Percentiles rank a stretch among this genome's conserved stretches.
Evolutionary conservation across 176 grass and related monocot genomes (phyloP).

Genomic region (Miscanthus lutarioriparius): DNA sequence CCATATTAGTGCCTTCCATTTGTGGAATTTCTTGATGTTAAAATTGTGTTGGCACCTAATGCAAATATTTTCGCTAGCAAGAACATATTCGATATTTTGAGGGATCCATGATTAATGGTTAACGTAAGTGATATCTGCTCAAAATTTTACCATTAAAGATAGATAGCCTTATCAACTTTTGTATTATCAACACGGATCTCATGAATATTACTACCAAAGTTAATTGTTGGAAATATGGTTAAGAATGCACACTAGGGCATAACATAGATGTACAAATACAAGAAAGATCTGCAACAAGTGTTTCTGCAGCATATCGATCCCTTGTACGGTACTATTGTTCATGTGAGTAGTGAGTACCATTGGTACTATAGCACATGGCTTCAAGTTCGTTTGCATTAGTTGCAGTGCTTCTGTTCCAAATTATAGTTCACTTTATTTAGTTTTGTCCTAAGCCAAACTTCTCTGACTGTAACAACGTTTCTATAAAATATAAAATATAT

Average conservation of each 20-base stretch:
- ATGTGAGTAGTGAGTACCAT: neutral
- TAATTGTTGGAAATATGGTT: neutral
- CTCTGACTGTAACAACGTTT: neutral
- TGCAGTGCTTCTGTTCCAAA: neutral
- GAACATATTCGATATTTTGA: neutral
- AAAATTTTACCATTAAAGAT: neutral
- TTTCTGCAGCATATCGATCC: neutral
- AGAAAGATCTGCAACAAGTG: neutral
- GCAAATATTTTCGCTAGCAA: neutral
- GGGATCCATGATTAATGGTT: neutral
- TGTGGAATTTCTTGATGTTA: conserved; percentile 4
- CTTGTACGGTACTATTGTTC: neutral
- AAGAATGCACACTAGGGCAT: neutral
- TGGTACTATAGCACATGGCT: neutral
- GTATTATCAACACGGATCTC: neutral
- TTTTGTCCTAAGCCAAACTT: neutral
- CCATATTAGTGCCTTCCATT: neutral
- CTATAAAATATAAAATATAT: neutral
- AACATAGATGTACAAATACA: neutral
- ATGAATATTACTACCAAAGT: neutral
- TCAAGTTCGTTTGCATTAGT: neutral
- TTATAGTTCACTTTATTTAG: neutral
- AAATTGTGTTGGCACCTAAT: neutral
- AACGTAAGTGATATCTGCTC: neutral
- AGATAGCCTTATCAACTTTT: neutral